phyloP scores from a whole-genome alignment of 208 protist species.

The Crithidia expoeki region DNA sequence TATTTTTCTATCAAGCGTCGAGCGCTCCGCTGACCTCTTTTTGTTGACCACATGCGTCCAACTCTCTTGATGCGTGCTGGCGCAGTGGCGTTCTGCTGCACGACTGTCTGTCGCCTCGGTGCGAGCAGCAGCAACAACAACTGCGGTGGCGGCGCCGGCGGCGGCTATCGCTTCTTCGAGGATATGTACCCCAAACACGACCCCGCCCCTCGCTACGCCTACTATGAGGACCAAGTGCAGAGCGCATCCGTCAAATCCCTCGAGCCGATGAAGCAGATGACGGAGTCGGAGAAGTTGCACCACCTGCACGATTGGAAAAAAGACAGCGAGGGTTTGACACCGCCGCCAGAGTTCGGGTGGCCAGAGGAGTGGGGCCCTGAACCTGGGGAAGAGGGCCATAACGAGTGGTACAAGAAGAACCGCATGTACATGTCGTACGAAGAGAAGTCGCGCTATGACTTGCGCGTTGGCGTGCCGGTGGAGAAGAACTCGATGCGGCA shows the following conservation, averaged over 20 bases:
- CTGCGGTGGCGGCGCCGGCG: conserved; percentile 19
- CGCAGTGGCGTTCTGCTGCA: conserved; percentile 12
- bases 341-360: conserved; percentile 86
- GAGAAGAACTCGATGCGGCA: conserved; percentile 88
- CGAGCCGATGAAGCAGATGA: conserved; percentile 72
- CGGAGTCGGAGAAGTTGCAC: conserved; percentile 84
- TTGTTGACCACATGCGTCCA: neutral
- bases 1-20: no score
- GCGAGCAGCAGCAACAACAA: conserved; percentile 8
- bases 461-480: conserved; percentile 79
- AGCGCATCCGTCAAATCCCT: conserved; percentile 49
- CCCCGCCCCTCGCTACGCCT: conserved; percentile 69
- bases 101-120: conserved; percentile 5
- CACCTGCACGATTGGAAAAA: conserved; percentile 82
- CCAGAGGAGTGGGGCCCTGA: conserved; percentile 89
- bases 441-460: conserved; percentile 82
- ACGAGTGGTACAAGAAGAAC: conserved; percentile 88
- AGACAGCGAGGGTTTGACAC: conserved; percentile 63
- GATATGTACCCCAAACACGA: conserved; percentile 88
- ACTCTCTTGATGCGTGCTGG: neutral
- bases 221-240: conserved; percentile 79
- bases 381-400: conserved; percentile 87
- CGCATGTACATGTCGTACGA: conserved; percentile 93
- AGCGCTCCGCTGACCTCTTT: no score
- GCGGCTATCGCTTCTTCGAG: conserved; percentile 86